Evolutionary conservation across 495 filamentous ascomycete genomes (phyloP), one percentile per base, ranked within the genome.

Genomic region (Pyrenula aspistea): DNA sequence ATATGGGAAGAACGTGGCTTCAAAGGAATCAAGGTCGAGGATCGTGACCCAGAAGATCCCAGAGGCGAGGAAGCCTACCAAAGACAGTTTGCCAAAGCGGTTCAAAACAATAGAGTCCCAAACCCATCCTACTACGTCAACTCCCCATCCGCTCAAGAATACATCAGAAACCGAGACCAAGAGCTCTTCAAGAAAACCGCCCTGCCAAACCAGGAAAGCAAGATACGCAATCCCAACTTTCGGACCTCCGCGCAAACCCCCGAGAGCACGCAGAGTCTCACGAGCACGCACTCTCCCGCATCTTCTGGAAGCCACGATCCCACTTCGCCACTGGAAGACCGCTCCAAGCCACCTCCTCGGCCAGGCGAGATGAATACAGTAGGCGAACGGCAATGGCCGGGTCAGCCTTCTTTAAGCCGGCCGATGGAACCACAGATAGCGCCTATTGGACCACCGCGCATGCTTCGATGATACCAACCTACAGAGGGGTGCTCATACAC

Each of bases 391-490:
- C 8, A 8, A 21, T 24, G 19, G 50, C n/a, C 22, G 10, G 50
- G 22, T 52, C 50, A 52, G 22, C 50, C 50, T 21, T 24, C n/a
- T 4, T 21, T 52, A 21, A 20, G 19, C n/a, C 4, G 50, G 50
- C 22, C 50, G 10, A 8, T 52, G 8, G 50, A 52, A 24, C 50
- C 50, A 8, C 50, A 24, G 50, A 20, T 24, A 52, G 50, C 8
- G 8, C 19, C 50, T 4, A 52, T 20, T 19, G 50, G 50, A 24
- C 50, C 50, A 20, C 50, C 50, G 22, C n/a, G 50, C 8, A 52
- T 52, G 50, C n/a, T 52, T 52, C 50, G 50, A 52, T 52, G 19
- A 20, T 10, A 48, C 42, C n/a, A n/a, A n/a, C n/a, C n/a, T n/a
- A n/a, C n/a, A n/a, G n/a, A n/a, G n/a, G n/a, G n/a, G n/a, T n/a